Base-by-base conservation (phyloP, 345 rosid genomes). In the Kandelia obovata region DNA sequence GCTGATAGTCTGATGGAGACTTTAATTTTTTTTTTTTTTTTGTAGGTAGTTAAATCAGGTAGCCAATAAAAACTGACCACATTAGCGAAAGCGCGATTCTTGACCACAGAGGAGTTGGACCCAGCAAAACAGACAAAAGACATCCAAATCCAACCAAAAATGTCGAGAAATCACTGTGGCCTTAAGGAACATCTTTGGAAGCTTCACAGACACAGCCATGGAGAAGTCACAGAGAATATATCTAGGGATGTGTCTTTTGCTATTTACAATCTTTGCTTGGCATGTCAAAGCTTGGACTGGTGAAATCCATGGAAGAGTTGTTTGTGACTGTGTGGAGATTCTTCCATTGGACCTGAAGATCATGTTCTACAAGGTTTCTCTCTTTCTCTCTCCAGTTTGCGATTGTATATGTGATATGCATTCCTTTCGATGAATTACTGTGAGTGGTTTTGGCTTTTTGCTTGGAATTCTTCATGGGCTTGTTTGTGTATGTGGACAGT, bases 311-410 rank as follows among this genome's bases (percentile, higher is more conserved):
- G 96, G 96, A 53, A 87, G 97, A 73, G 96, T 94, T 68, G 90
- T 94, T 64, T 94, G 96, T 69, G 97, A 94, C 78, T 88, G 39
- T 94, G 96, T 69, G 91, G 81, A 2, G 96, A 94, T 85, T 89
- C 88, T 62, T 89, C 96, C 21, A 81, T 94, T 63, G 97, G 97
- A 68, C 98, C 96, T 66, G 96, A 95, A 80, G 98, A 92, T 74
- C 98, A 95, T 80, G 81, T 90, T 65, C 85, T 90, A 59, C 87
- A 92, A 88, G 97, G 99, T 87, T 53, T 55, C 31, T 23, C 16
- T 26, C 58, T 35, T 32, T 55, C 61, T 43, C 53, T 53, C 1
- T 30, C 6, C 47, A 1, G 10, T 15, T 39, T 6, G 2, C 25
- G 11, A 21, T 58, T 28, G 17, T 72, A 1, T 20, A 13, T 28